Conservation (phyloP, 805 yeast genomes). For the Wickerhamomyces bovis region DNA sequence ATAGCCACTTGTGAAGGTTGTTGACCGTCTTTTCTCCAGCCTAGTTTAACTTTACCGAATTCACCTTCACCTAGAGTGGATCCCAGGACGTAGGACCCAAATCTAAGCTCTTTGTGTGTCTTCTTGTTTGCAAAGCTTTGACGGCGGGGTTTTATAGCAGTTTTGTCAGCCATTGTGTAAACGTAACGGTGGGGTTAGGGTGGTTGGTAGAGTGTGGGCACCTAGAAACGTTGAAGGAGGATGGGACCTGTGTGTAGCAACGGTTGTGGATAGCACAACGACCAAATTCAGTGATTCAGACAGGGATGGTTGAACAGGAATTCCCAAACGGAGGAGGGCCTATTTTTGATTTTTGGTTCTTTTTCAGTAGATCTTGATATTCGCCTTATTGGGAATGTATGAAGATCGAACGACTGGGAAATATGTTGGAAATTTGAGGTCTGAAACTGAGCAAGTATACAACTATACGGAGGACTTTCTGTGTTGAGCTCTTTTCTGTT, state of each 20-base stretch:
- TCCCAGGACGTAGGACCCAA: conserved; percentile 87
- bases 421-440: neutral
- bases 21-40: conserved; percentile 85
- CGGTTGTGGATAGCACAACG: neutral
- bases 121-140: conserved; percentile 26
- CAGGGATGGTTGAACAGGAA: neutral
- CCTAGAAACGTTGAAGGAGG: neutral
- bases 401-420: neutral
- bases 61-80: conserved; percentile 97
- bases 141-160: conserved; percentile 17
- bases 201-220: neutral
- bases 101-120: conserved; percentile 62
- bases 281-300: neutral
- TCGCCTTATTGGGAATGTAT: neutral
- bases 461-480: no score
- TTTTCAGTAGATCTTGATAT: neutral
- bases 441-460: neutral
- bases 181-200: no score
- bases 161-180: conserved; percentile 5
- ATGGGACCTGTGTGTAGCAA: neutral
- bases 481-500: neutral
- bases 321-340: neutral
- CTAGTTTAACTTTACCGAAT: conserved; percentile 94
- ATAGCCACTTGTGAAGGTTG: conserved; percentile 79
- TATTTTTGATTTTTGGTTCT: neutral